phyloP scores from a whole-genome alignment of 2,329 filamentous ascomycete species.

The Rutstroemia sp. region DNA sequence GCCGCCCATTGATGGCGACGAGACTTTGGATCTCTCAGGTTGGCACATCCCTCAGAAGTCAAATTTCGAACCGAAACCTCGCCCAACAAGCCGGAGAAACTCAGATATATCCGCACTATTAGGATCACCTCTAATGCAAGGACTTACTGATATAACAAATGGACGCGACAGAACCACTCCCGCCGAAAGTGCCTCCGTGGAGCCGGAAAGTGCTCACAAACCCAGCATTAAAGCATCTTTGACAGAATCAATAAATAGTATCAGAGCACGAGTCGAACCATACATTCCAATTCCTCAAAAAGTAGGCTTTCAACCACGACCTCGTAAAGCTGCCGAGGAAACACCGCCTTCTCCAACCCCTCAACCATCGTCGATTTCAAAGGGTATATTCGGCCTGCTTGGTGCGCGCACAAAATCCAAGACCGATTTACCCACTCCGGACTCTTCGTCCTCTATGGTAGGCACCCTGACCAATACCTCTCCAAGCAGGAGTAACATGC shows the following conservation, averaged over 20 bases:
- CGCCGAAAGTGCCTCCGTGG: too few relatives aligned
- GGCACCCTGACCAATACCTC: slow-evolving; percentile 15
- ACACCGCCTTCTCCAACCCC: slow-evolving; percentile 12
- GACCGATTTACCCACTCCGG: slow-evolving; percentile 4
- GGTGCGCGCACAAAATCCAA: background rate
- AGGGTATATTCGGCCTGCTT: slow-evolving; percentile 6
- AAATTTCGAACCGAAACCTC: slow-evolving; percentile 25
- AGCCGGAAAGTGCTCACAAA: too few relatives aligned
- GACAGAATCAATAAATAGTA: background rate
- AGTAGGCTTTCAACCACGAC: slow-evolving; percentile 22
- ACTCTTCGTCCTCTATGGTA: slow-evolving; percentile 10
- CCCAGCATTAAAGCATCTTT: background rate
- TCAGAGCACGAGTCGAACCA: background rate
- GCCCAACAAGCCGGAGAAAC: slow-evolving; percentile 12
- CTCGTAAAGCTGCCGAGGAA: slow-evolving; percentile 10
- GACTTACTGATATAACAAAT: slow-evolving; percentile 17
- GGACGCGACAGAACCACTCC: background rate
- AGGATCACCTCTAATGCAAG: slow-evolving; percentile 21
- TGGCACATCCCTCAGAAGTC: slow-evolving; percentile 28
- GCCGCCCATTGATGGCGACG: slow-evolving; percentile 4
- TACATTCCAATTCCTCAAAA: slow-evolving; percentile 27
- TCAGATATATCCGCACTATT: slow-evolving; percentile 25
- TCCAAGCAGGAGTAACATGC: slow-evolving; percentile 17
- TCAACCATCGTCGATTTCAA: slow-evolving; percentile 3
- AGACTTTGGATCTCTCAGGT: slow-evolving; percentile 19